phyloP scores from a whole-genome alignment of 441 rosid species.

The Erodium texanum region DNA sequence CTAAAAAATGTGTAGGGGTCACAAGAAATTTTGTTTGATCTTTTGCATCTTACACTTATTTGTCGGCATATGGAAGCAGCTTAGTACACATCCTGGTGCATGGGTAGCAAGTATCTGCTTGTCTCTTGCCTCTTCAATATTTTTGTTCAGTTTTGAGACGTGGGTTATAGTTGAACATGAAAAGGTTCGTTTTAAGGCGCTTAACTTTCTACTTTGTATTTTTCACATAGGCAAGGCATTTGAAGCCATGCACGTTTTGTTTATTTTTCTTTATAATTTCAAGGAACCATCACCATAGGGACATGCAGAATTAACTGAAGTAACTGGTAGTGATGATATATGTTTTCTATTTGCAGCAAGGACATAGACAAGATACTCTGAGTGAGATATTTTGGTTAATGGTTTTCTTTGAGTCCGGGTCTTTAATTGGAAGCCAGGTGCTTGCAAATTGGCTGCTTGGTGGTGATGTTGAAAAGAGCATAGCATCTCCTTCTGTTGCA shows the following conservation, averaged over 20 bases:
- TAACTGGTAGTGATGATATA: not conserved
- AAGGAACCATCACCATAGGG: constrained; percentile 5
- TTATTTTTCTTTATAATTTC: not conserved
- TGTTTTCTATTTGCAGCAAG: constrained; percentile 48
- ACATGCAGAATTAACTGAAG: not conserved
- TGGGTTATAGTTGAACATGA: constrained; percentile 76
- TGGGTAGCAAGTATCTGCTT: constrained; percentile 53
- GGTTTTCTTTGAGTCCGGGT: constrained; percentile 72
- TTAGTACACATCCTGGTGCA: constrained; percentile 39
- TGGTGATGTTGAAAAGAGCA: constrained; percentile 32
- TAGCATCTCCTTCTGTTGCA: constrained; percentile 37
- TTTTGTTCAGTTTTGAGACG: constrained; percentile 73
- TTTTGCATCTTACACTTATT: constrained; percentile 61
- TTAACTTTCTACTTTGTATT: not conserved
- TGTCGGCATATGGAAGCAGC: constrained; percentile 67
- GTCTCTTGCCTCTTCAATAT: constrained; percentile 61
- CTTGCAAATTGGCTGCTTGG: constrained; percentile 63
- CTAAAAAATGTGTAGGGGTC: constrained; percentile 45
- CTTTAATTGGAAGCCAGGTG: constrained; percentile 67
- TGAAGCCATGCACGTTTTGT: not conserved
- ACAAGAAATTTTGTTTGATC: constrained; percentile 58
- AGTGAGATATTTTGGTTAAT: constrained; percentile 81
- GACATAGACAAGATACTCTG: constrained; percentile 61
- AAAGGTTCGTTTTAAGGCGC: constrained; percentile 42
- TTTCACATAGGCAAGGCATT: not conserved